Conservation (phyloP, 2,329 filamentous ascomycete genomes). For the Didymella pomorum region DNA sequence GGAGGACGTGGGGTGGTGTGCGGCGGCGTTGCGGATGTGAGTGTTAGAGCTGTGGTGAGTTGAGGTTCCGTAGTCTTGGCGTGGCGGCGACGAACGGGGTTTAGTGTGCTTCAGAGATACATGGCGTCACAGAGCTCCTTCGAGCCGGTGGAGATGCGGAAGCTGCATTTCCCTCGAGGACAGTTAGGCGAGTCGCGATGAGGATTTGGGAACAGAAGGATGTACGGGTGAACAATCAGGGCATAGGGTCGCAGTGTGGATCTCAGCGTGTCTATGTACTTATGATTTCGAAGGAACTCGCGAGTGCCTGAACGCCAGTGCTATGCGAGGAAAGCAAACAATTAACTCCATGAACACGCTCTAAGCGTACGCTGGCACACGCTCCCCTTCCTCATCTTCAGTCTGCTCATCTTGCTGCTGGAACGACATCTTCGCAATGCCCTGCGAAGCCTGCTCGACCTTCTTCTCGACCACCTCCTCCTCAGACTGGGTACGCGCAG, state of each 20-base stretch:
- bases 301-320: conserved; percentile 26
- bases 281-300: too few species aligned
- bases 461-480: conserved; percentile 34
- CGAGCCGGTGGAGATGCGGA: background rate
- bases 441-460: conserved; percentile 30
- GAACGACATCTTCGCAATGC: conserved; percentile 32
- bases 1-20: conserved; percentile 10
- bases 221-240: background rate
- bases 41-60: conserved; percentile 7
- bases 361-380: conserved; percentile 28
- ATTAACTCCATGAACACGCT: background rate
- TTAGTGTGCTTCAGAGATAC: conserved; percentile 18
- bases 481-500: conserved; percentile 62
- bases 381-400: conserved; percentile 50
- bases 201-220: background rate
- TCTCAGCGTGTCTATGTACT: background rate
- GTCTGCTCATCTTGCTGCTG: conserved; percentile 23
- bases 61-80: conserved; percentile 21
- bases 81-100: conserved; percentile 19
- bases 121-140: conserved; percentile 23
- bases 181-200: background rate
- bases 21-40: background rate
- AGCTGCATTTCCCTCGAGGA: background rate
- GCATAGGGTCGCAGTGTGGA: background rate
- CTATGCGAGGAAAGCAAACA: conserved; percentile 26